phyloP scores from a whole-genome alignment of 345 rosid species.

The Rhodamnia argentea region DNA sequence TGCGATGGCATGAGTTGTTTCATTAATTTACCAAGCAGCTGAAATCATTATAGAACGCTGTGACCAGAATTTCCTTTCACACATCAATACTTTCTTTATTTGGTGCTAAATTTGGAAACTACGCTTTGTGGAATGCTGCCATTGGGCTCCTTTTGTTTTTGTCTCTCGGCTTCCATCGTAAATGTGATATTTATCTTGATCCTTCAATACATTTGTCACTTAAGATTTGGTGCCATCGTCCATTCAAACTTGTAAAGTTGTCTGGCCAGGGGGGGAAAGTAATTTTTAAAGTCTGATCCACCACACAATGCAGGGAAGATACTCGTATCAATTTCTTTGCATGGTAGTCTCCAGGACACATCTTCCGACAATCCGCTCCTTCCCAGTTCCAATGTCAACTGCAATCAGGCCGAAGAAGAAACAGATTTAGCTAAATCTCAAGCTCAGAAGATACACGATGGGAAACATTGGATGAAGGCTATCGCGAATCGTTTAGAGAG shows the following conservation, averaged over 20 bases:
- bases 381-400: constrained; percentile 19
- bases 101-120: neutral
- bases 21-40: neutral
- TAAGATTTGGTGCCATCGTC: neutral
- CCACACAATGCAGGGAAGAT: constrained; percentile 48
- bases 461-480: constrained; percentile 52
- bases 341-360: constrained; percentile 24
- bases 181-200: neutral
- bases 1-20: neutral
- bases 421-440: constrained; percentile 13
- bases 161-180: neutral
- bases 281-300: neutral
- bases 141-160: neutral
- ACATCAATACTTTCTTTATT: neutral
- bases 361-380: constrained; percentile 9
- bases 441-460: constrained; percentile 32
- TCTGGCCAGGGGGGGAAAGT: neutral
- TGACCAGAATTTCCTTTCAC: neutral
- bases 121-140: neutral
- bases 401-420: constrained; percentile 20
- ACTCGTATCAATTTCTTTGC: constrained; percentile 51
- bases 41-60: neutral
- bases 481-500: constrained; percentile 40
- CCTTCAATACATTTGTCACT: neutral
- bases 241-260: neutral